Base-by-base conservation (phyloP, 2,329 filamentous ascomycete species). In the Penicillium paneum region DNA sequence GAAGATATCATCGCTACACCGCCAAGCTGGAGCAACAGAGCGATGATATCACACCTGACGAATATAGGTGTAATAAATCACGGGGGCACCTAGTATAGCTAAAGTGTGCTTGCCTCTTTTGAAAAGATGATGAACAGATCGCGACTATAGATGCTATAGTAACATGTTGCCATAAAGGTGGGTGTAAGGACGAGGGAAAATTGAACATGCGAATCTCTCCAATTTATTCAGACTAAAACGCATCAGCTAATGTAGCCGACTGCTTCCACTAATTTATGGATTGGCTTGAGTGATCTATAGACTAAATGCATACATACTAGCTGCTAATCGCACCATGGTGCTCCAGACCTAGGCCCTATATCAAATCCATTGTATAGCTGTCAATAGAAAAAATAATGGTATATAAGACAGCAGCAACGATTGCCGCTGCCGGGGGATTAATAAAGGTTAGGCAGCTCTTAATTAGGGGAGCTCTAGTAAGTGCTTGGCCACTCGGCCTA, bases 1-100 rank as follows among this genome's bases (percentile, higher is more conserved):
- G 71, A 65, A 0, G 77, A 71, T 12, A 80, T 69, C 46, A 74
- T 71, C 35, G 79, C 64, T 0, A 73, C 72, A 28, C 71, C 73
- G 58, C 56, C 60, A 52, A 63, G 62, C 56, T 77, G 74, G 2
- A 77, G 64, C 3, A 76, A 42, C 4, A 77, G 67, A 0, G 75
- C 67, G 17, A 76, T 34, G 10, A 76, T 55, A 47, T 77, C 74
- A 47, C 69, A 76, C 8, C 69, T 69, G 11, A 76, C 75, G 35
- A 77, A 77, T n/a, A 77, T 69, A 3, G 66, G 71, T 0, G 75
- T 76, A 39, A 71, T 64, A 41, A 64, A 71, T n/a, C 67, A 64
- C 3, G 59, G 56, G 11, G 57, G 62, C 2, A 75, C 69, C 73
- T 72, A 76, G 45, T 74, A 69, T 8, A 75, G 61, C 44, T 59